These are phyloP conservation scores for Hymenochaete sp. DNA, from an alignment of 1,284 basidiomycete species.

Conservation along the genomic window DNA sequence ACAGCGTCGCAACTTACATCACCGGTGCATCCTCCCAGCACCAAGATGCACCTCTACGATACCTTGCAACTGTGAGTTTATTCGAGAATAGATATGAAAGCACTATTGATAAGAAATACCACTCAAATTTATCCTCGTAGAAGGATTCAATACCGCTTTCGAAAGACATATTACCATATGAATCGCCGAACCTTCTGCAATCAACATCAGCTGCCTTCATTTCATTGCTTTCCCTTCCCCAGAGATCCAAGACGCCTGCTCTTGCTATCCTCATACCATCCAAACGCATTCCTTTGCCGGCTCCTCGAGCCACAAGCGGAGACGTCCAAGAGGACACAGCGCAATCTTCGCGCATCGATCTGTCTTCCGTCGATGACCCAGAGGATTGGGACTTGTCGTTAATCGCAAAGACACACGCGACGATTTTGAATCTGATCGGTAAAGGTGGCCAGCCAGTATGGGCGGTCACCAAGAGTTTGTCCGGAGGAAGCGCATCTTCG, in stretches of 20 bases:
- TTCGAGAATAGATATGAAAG: no score
- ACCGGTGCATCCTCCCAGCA: slow-evolving; percentile 29
- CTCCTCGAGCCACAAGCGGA: slow-evolving; percentile 3
- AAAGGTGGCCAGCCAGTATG: slow-evolving; percentile 18
- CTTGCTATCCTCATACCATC: slow-evolving; percentile 44
- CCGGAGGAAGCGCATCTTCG: slow-evolving; percentile 8
- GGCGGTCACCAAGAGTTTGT: slow-evolving; percentile 16
- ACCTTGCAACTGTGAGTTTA: slow-evolving; percentile 29
- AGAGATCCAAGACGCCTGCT: slow-evolving; percentile 19
- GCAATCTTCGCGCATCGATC: not conserved
- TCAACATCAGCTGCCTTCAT: slow-evolving; percentile 49
- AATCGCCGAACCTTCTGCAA: slow-evolving; percentile 52
- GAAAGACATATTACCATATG: slow-evolving; percentile 27
- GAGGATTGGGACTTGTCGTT: slow-evolving; percentile 10
- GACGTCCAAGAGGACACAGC: not conserved
- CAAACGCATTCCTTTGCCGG: slow-evolving; percentile 30
- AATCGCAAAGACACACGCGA: slow-evolving; percentile 28
- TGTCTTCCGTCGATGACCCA: not conserved
- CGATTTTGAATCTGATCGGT: slow-evolving; percentile 28
- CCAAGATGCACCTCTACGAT: slow-evolving; percentile 45
- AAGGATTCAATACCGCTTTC: slow-evolving; percentile 17
- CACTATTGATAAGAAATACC: no score
- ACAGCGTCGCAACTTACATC: slow-evolving; percentile 44
- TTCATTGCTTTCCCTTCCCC: slow-evolving; percentile 26
- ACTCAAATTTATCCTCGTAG: not conserved